Conservation (phyloP, 768 basidiomycete species). For the Boletus sp. region DNA sequence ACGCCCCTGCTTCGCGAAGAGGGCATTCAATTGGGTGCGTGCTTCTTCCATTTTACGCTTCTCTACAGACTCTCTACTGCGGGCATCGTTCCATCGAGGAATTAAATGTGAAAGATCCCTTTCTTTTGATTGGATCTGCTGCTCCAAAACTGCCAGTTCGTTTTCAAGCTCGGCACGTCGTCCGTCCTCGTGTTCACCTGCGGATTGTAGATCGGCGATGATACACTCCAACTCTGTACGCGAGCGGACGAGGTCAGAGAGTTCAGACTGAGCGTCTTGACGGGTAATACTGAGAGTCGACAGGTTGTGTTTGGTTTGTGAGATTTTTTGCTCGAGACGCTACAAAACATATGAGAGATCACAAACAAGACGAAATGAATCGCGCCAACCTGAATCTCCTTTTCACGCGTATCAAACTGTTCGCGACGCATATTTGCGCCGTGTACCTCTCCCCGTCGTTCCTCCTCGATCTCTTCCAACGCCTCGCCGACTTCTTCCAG, state of each 20-base stretch:
- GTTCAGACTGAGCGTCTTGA: constrained; percentile 75
- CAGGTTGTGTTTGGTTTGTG: constrained; percentile 64
- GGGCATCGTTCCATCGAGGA: constrained; percentile 68
- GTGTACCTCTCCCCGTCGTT: constrained; percentile 79
- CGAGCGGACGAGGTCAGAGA: constrained; percentile 81
- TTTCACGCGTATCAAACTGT: constrained; percentile 80
- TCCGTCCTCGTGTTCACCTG: constrained; percentile 62
- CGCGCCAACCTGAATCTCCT: constrained; percentile 69
- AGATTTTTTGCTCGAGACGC: constrained; percentile 73
- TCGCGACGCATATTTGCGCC: constrained; percentile 79
- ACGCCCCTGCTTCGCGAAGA: constrained; percentile 92
- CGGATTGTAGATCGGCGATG: constrained; percentile 71
- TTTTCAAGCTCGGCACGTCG: constrained; percentile 59
- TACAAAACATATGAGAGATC: constrained; percentile 29
- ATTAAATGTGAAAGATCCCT: constrained; percentile 56
- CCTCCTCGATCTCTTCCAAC: constrained; percentile 82
- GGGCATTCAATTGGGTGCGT: constrained; percentile 62
- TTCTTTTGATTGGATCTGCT: constrained; percentile 64
- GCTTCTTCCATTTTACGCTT: constrained; percentile 72
- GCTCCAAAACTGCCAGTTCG: constrained; percentile 62
- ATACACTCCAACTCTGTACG: constrained; percentile 86
- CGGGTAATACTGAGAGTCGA: constrained; percentile 71
- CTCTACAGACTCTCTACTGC: constrained; percentile 50
- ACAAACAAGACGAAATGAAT: background rate
- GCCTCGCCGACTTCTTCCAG: constrained; percentile 85